Base-by-base conservation (phyloP, 371 early-diverging fungal genomes). In the Apophysomyces variabilis region DNA sequence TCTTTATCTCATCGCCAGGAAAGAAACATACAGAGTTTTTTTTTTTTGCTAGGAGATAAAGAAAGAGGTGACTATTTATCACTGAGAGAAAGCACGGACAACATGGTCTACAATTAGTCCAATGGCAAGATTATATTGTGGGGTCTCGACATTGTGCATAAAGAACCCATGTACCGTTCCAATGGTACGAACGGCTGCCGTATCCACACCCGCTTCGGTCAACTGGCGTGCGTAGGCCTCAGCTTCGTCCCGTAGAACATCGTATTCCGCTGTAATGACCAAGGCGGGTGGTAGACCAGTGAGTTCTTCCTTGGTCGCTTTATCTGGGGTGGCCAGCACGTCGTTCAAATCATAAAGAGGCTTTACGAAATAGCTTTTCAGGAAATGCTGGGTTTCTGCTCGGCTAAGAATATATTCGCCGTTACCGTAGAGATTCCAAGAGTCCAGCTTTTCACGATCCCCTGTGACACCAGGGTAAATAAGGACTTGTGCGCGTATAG, bases 101-200 rank as follows among this genome's bases (percentile, higher is more conserved):
- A 26, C 2, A 26, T 26, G 26, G 26, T 26, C 41, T 41, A 50
- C 26, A 50, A 50, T 32, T 6, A 50, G 21, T 9, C 9, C 21
- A 16, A 50, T 7, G 4, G 50, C 21, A 9, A 16, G 50, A 21
- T 50, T 50, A 21, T 50, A 50, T 26, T 50, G 50, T 6, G 50
- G 50, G 2, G 21, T 26, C 21, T 50, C 21, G 21, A 50, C 13
- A 60, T 45, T 26, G n/a, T 60, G 46, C 0, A 2, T 2, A 26
- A 26, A 2, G 50, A 66, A 66, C 21, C 68, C 73, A 46, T 72
- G 73, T n/a, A 66, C 58, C 36, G 68, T 59, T 36, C 75, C 71
- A 18, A 68, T 5, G 1, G 66, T 21, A 2, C 75, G 62, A 0
- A 66, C 47, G 1, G 64, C 41, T 3, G 36, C 18, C 4, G 54